Evolutionary conservation across 345 rosid genomes (phyloP).

Genomic region (Brassica nigra): DNA sequence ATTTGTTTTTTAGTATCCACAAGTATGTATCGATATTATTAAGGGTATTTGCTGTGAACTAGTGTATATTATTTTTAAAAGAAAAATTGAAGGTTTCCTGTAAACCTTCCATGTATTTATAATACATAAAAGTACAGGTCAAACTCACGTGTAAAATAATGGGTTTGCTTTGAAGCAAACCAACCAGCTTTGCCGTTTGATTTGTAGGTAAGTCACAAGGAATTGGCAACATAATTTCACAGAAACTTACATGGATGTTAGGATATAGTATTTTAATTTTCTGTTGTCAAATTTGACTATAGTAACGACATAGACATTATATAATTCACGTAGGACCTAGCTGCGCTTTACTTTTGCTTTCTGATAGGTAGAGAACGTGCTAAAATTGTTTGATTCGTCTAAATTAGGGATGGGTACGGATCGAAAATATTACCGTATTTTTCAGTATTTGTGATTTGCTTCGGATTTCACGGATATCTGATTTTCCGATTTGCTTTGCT

Average conservation of each 20-base stretch:
- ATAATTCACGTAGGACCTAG: neutral
- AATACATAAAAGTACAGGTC: constrained; percentile 8
- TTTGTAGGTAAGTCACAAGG: constrained; percentile 19
- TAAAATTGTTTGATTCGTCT: neutral
- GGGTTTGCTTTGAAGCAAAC: constrained; percentile 7
- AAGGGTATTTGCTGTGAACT: neutral
- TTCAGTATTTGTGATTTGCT: too few relatives aligned
- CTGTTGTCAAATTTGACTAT: neutral
- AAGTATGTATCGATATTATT: neutral
- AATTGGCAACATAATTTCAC: neutral
- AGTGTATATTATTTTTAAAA: neutral
- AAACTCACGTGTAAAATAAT: constrained; percentile 18
- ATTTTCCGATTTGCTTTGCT: too few relatives aligned
- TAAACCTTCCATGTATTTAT: neutral
- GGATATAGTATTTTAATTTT: neutral
- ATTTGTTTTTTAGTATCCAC: neutral
- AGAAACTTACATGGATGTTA: neutral
- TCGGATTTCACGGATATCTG: too few relatives aligned
- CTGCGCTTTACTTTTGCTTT: neutral
- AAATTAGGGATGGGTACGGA: too few relatives aligned
- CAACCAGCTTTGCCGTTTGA: constrained; percentile 3
- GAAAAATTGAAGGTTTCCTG: neutral
- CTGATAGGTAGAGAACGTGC: neutral
- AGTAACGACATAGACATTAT: neutral
- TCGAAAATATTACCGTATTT: too few relatives aligned